phyloP scores from a whole-genome alignment of 352 stramenopile genomes.

The Phytopythium litorale region DNA sequence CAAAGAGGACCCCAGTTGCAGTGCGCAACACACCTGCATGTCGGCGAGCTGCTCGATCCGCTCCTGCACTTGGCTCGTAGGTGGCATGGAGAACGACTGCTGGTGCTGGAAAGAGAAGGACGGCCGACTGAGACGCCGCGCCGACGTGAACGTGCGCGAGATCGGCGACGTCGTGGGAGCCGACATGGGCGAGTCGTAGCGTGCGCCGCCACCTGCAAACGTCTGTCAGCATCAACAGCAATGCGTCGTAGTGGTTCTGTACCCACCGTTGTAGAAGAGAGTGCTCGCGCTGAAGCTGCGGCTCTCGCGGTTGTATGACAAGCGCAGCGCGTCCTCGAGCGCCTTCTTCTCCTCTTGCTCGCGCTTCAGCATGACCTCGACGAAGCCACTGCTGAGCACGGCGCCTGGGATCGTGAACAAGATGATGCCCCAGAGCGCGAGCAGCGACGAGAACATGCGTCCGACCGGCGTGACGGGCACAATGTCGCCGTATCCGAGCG shows the following conservation, averaged over 20 bases:
- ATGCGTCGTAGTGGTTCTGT: background rate
- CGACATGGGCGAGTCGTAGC: slow-evolving; percentile 26
- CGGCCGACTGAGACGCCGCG: slow-evolving; percentile 11
- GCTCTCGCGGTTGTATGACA: slow-evolving; percentile 46
- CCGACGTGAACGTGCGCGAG: slow-evolving; percentile 3
- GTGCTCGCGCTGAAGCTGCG: slow-evolving; percentile 44
- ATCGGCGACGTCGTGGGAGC: slow-evolving; percentile 26
- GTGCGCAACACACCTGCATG: slow-evolving; percentile 33
- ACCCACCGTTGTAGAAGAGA: slow-evolving; percentile 21
- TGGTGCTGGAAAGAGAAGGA: slow-evolving; percentile 17
- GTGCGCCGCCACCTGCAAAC: background rate
- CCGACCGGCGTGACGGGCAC: slow-evolving; percentile 64
- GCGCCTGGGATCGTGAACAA: slow-evolving; percentile 81
- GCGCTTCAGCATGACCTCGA: slow-evolving; percentile 83
- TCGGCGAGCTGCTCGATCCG: slow-evolving; percentile 51
- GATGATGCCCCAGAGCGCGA: slow-evolving; percentile 85
- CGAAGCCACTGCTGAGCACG: slow-evolving; percentile 75
- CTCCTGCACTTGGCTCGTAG: slow-evolving; percentile 33
- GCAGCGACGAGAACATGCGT: slow-evolving; percentile 66
- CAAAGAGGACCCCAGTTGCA: background rate
- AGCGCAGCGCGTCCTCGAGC: slow-evolving; percentile 48
- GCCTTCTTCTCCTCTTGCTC: slow-evolving; percentile 55
- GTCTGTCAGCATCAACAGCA: no score
- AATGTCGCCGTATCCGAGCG: slow-evolving; percentile 85
- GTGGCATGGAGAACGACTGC: slow-evolving; percentile 14